Conservation (phyloP, 768 basidiomycete species). For the Tricholoma hemisulphureum region DNA sequence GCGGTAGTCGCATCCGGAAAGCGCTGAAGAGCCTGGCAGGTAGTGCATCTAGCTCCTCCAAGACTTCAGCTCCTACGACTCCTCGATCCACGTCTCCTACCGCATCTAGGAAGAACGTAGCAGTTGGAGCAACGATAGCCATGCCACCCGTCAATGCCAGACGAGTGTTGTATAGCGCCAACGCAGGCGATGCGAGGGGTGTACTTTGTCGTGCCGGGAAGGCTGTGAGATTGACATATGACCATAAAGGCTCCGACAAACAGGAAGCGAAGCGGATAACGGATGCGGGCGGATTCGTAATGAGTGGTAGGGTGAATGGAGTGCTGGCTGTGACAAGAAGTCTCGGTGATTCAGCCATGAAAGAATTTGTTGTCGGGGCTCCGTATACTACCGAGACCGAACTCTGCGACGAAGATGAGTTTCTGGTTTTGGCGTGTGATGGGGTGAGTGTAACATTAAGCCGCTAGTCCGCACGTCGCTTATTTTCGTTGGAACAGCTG, state of each 20-base stretch:
- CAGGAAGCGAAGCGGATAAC: slow-evolving; percentile 97
- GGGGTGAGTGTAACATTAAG: slow-evolving; percentile 61
- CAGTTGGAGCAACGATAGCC: slow-evolving; percentile 29
- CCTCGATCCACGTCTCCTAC: slow-evolving; percentile 37
- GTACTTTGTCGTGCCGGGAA: slow-evolving; percentile 90
- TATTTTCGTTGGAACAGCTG: slow-evolving; percentile 48
- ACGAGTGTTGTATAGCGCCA: slow-evolving; percentile 90
- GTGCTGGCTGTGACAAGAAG: slow-evolving; percentile 95
- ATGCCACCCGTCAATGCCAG: slow-evolving; percentile 53
- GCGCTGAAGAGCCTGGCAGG: slow-evolving; percentile 52
- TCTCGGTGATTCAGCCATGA: slow-evolving; percentile 97
- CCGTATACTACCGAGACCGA: slow-evolving; percentile 99
- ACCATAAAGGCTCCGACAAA: slow-evolving; percentile 96
- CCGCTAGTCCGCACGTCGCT: slow-evolving; percentile 10
- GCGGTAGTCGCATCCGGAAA: slow-evolving; percentile 52
- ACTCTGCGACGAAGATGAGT: slow-evolving; percentile 88
- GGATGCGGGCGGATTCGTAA: slow-evolving; percentile 97
- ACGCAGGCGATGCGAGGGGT: slow-evolving; percentile 94
- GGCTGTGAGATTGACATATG: slow-evolving; percentile 92
- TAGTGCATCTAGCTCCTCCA: slow-evolving; percentile 33
- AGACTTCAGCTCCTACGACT: slow-evolving; percentile 28
- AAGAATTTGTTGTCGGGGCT: slow-evolving; percentile 97
- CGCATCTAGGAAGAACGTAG: slow-evolving; percentile 25
- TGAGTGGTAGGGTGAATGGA: slow-evolving; percentile 98
- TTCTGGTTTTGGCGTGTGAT: slow-evolving; percentile 94